These are phyloP conservation scores for Penicillium brasilianum DNA, from an alignment of 2,329 filamentous ascomycete species.

Conservation along the genomic window DNA sequence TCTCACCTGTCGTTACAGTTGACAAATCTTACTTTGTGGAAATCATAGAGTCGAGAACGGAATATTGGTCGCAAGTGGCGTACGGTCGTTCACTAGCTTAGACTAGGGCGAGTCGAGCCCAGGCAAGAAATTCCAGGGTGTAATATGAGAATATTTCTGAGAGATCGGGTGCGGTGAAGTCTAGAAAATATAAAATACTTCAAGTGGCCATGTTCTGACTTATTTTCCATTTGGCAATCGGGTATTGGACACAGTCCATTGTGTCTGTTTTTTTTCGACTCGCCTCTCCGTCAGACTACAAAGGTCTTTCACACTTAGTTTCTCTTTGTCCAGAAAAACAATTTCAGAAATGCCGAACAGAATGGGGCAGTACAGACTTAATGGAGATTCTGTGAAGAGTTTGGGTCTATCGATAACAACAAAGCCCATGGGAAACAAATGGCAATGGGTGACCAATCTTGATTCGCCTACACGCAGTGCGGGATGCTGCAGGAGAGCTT, in stretches of 20 bases:
- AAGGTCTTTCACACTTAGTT: background rate
- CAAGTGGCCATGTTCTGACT: background rate
- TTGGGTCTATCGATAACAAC: background rate
- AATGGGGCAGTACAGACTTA: no score
- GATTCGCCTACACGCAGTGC: background rate
- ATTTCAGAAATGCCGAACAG: no score
- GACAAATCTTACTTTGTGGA: background rate
- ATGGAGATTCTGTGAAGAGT: background rate
- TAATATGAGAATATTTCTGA: background rate
- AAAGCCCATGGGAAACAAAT: background rate
- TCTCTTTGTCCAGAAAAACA: background rate
- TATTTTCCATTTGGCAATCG: background rate
- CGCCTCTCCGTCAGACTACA: background rate
- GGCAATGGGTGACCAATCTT: no score
- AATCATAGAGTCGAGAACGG: background rate
- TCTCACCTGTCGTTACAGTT: background rate
- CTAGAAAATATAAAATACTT: background rate
- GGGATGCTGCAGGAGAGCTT: background rate
- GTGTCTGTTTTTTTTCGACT: background rate
- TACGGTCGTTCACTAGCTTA: background rate
- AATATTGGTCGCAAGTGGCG: background rate
- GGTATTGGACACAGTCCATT: background rate
- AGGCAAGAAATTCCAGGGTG: background rate
- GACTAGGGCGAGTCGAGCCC: background rate
- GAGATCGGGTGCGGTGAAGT: background rate